Base-by-base conservation (phyloP, 225 moss, liverwort and hornwort species). In the Sphagnum contortum region DNA sequence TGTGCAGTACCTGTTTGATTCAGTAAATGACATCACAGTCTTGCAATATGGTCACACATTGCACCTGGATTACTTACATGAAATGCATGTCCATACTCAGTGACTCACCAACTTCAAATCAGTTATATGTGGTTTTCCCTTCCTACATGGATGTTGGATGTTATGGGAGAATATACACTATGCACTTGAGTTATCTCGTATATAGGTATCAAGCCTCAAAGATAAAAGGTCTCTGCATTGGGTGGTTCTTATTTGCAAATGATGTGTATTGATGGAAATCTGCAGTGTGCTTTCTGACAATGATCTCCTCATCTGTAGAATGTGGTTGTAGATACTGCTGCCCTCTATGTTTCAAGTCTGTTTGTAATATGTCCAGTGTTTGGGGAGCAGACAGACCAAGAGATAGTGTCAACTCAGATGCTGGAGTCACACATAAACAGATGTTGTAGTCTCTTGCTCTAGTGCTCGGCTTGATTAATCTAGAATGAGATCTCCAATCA, bases 1-100 rank as follows among this genome's bases (percentile, higher is more conserved):
- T 60, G 2, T 69, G 75, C 88, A 96, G 93, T 98, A 91, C 69
- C 77, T 98, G 55, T 98, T 98, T 64, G 98, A 98, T 68, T 98
- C 98, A 3, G 63, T 91, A 57, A 86, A 83, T 68, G 69, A 80
- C 48, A 98, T 93, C 61, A 86, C 83, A 50, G 91, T 93, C 8
- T 76, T 98, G 62, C 76, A 74, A 0, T 98, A 93, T 68, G 98
- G 93, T 8, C 98, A 98, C 68, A 98, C 98, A 12, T 71, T 98
- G 76, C 98, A 98, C 59, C 57, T 87, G 71, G 89, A 87, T 49
- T 98, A 93, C 50, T 73, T 93, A 8, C 78, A 82, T 68, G 98
- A 91, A 50, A 98, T 98, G 98, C 93, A 93, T 71, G 78, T 75
- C 45, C 91, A 91, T 60, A 71, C 49, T 61, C 89, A 88, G 98